Evolutionary conservation across 306 rosid genomes (phyloP).

Genomic region (Vigna nakashimae): DNA sequence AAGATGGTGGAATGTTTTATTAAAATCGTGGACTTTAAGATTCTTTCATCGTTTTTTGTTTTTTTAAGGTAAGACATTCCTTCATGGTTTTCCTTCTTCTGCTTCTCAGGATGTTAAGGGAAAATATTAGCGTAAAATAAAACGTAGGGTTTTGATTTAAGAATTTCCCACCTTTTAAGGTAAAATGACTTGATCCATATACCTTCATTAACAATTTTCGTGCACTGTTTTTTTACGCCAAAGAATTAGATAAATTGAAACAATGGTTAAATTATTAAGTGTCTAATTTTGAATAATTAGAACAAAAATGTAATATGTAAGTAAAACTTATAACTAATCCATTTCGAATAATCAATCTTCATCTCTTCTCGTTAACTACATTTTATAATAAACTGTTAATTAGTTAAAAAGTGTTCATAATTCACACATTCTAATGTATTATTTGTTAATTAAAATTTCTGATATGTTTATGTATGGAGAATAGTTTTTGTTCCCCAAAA

Average conservation of each 20-base stretch:
- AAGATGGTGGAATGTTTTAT: not conserved
- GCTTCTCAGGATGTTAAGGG: not conserved
- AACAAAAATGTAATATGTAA: not conserved
- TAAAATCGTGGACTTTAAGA: not conserved
- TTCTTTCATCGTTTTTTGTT: not conserved
- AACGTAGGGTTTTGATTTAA: not conserved
- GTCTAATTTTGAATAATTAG: not conserved
- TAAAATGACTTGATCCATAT: conserved; percentile 11
- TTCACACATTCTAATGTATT: too few relatives aligned
- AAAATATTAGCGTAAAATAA: conserved; percentile 10
- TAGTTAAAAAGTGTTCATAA: too few relatives aligned
- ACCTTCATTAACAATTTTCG: not conserved
- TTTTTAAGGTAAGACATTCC: not conserved
- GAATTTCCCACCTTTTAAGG: conserved; percentile 5
- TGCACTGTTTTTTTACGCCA: not conserved
- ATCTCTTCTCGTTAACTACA: too few relatives aligned
- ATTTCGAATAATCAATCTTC: too few relatives aligned
- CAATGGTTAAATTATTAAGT: not conserved
- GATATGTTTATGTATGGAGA: not conserved
- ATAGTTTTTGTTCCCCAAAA: not conserved
- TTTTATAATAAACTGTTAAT: too few relatives aligned
- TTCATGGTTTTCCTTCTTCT: not conserved
- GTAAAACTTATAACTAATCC: too few relatives aligned
- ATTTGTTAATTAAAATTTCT: too few relatives aligned
- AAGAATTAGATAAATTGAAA: not conserved